Evolutionary conservation across 805 yeast species (phyloP).

Genomic region (Metschnikowia matae): DNA sequence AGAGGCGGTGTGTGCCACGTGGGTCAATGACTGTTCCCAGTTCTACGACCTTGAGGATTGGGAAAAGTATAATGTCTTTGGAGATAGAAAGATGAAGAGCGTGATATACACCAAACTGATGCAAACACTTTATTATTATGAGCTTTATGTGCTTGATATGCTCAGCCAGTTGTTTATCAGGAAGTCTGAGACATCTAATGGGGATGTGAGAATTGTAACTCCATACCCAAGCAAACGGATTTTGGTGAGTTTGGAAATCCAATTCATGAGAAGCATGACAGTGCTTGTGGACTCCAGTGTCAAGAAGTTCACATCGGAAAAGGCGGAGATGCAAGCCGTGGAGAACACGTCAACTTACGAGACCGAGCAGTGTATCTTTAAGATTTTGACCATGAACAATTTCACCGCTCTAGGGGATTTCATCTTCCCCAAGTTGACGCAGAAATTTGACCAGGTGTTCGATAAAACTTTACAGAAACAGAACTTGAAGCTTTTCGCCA

Average conservation of each 20-base stretch:
- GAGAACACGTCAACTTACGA: slow-evolving; percentile 12
- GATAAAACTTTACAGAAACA: slow-evolving; percentile 35
- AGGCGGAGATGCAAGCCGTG: slow-evolving; percentile 10
- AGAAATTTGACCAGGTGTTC: slow-evolving; percentile 32
- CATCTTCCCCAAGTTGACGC: slow-evolving; percentile 30
- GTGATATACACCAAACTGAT: slow-evolving; percentile 32
- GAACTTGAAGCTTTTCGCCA: slow-evolving; percentile 37
- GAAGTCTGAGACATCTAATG: slow-evolving; percentile 10
- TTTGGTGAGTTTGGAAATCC: slow-evolving; percentile 41
- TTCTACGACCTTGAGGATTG: slow-evolving; percentile 42
- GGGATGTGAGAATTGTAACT: slow-evolving; percentile 29
- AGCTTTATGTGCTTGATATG: slow-evolving; percentile 30
- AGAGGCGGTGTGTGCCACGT: slow-evolving; percentile 40
- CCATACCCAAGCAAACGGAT: slow-evolving; percentile 38
- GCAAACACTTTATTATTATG: slow-evolving; percentile 34
- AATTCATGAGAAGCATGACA: slow-evolving; percentile 42
- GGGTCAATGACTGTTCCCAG: slow-evolving; percentile 45
- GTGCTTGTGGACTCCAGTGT: slow-evolving; percentile 38
- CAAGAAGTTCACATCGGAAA: slow-evolving; percentile 30
- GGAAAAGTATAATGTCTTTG: slow-evolving; percentile 25
- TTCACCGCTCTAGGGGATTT: slow-evolving; percentile 32
- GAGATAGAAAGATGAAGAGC: slow-evolving; percentile 14
- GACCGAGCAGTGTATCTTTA: slow-evolving; percentile 28
- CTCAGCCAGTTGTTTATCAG: slow-evolving; percentile 26
- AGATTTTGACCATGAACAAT: slow-evolving; percentile 42